phyloP scores from a whole-genome alignment of 345 rosid genomes.

The Turritis glabra region DNA sequence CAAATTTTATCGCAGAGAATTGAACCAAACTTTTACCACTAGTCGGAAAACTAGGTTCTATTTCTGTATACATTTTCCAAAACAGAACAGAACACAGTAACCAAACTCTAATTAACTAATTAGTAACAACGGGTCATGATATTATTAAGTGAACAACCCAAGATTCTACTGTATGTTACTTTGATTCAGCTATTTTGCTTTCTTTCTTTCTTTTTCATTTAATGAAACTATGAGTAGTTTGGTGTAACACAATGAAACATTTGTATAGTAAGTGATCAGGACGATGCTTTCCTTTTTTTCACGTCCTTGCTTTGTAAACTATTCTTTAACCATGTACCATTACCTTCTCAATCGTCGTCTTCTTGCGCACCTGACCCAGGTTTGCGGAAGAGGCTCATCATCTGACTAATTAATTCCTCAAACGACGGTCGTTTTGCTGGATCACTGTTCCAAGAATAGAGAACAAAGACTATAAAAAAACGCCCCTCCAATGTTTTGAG shows the following conservation, averaged over 20 bases:
- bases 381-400: constrained; percentile 51
- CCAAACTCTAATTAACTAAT: neutral
- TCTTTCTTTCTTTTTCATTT: neutral
- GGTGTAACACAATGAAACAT: neutral
- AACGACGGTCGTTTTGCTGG: constrained; percentile 72
- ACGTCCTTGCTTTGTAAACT: neutral
- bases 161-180: neutral
- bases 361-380: constrained; percentile 29
- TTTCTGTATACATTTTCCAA: neutral
- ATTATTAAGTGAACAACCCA: neutral
- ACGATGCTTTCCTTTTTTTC: neutral
- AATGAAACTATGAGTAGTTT: neutral
- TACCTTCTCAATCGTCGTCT: constrained; percentile 28
- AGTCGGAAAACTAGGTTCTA: neutral
- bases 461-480: neutral
- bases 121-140: neutral
- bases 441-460: constrained; percentile 47
- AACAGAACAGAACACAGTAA: neutral
- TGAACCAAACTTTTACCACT: neutral
- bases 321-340: neutral
- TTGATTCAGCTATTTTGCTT: neutral
- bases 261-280: neutral
- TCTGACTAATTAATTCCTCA: constrained; percentile 62
- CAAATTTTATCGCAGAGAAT: neutral
- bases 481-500: neutral